phyloP scores from a whole-genome alignment of 169 alveolate species.

The Plasmodium ovale region DNA sequence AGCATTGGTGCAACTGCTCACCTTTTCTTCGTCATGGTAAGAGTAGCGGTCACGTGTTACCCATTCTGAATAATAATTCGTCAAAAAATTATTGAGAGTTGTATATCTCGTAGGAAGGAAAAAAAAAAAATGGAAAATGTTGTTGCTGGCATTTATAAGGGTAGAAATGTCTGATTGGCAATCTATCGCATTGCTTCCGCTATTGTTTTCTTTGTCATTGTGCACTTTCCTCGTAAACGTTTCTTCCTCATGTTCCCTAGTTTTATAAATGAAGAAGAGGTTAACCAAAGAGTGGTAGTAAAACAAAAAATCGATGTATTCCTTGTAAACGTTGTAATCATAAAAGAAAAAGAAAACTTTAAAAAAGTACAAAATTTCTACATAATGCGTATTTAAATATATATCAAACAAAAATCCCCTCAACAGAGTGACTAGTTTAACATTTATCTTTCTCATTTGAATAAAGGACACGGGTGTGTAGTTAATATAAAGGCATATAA shows the following conservation, averaged over 20 bases:
- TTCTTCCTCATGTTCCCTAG: background rate
- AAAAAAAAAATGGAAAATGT: conserved; percentile 61
- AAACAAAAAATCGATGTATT: conserved; percentile 13
- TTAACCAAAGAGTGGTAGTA: conserved; percentile 26
- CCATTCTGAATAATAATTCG: background rate
- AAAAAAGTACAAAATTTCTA: conserved; percentile 50
- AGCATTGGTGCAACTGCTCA: background rate
- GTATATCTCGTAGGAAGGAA: conserved; percentile 44
- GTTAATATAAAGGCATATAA: conserved; percentile 54
- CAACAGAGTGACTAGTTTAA: conserved; percentile 13
- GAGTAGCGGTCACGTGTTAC: background rate
- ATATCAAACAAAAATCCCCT: conserved; percentile 36
- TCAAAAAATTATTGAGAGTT: conserved; percentile 19
- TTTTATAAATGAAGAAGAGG: conserved; percentile 22
- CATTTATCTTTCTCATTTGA: conserved; percentile 32
- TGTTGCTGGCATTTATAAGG: conserved; percentile 31
- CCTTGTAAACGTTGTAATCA: conserved; percentile 46
- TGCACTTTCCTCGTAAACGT: background rate
- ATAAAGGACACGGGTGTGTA: conserved; percentile 70
- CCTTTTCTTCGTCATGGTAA: background rate
- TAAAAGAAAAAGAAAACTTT: conserved; percentile 55
- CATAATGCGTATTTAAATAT: conserved; percentile 27
- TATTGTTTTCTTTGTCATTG: background rate
- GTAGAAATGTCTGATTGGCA: conserved; percentile 41
- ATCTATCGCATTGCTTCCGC: background rate